Evolutionary conservation across 352 stramenopile species (phyloP).

Genomic region (Globisporangium cederbergense): DNA sequence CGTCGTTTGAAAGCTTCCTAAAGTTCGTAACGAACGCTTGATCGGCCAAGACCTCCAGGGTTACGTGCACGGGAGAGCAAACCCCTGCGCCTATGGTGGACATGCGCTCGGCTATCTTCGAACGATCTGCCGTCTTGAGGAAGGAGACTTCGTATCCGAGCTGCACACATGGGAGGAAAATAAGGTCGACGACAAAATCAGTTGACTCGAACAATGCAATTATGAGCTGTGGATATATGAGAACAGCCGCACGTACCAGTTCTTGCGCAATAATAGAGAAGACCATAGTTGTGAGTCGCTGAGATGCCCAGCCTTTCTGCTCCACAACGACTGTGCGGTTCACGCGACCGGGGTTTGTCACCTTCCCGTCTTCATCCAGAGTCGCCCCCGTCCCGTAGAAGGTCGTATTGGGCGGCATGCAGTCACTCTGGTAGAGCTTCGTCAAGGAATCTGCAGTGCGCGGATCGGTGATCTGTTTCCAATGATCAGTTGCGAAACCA

Average conservation of each 20-base stretch:
- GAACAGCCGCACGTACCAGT: conserved; percentile 22
- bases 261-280: conserved; percentile 49
- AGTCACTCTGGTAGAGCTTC: conserved; percentile 31
- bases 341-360: conserved; percentile 25
- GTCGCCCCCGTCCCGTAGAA: conserved; percentile 38
- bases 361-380: conserved; percentile 22
- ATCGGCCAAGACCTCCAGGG: conserved; percentile 25
- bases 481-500: too few relatives aligned
- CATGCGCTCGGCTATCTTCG: conserved; percentile 35
- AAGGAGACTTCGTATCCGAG: conserved; percentile 44
- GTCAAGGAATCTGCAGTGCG: conserved; percentile 21
- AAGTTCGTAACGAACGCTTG: neutral
- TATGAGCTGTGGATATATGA: too few relatives aligned
- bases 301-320: conserved; percentile 33
- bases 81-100: conserved; percentile 18
- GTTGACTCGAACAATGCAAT: too few relatives aligned
- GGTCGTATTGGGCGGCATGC: conserved; percentile 17
- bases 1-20: conserved; percentile 28
- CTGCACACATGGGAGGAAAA: too few relatives aligned
- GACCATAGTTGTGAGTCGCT: conserved; percentile 34
- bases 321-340: conserved; percentile 49
- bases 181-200: too few relatives aligned
- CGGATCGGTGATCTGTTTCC: conserved; percentile 21
- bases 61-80: conserved; percentile 29
- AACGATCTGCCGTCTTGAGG: conserved; percentile 17